Evolutionary conservation across 306 rosid genomes (phyloP).

Genomic region (Trichosanthes truncata): DNA sequence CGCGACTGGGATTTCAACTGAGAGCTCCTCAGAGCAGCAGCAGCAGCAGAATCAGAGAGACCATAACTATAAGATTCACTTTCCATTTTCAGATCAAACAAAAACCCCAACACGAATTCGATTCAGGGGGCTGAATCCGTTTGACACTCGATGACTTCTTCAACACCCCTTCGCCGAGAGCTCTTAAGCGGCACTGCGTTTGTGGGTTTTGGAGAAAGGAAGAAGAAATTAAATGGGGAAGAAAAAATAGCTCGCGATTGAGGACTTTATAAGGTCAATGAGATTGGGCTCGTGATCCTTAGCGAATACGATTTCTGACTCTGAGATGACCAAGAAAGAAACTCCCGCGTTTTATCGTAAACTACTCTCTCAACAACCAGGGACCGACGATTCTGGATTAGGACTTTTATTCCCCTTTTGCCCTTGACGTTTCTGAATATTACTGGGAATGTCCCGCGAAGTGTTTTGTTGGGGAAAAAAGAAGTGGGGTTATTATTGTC

Average conservation of each 20-base stretch:
- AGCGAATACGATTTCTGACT: conserved; percentile 14
- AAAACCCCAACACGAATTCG: conserved; percentile 1
- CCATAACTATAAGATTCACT: conserved; percentile 29
- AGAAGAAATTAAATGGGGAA: neutral
- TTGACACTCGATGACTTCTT: neutral
- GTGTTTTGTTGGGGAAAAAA: neutral
- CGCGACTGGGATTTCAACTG: conserved; percentile 46
- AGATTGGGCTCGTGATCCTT: neutral
- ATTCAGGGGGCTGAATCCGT: neutral
- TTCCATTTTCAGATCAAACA: conserved; percentile 29
- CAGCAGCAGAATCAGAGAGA: conserved; percentile 25
- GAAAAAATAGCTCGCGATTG: neutral
- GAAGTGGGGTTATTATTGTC: conserved; percentile 9
- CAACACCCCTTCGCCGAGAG: neutral
- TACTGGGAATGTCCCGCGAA: neutral
- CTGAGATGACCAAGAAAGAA: conserved; percentile 13
- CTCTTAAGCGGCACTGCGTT: neutral
- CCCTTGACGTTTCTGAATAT: neutral
- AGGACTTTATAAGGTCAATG: neutral
- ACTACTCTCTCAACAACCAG: conserved; percentile 24
- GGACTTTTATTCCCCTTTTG: neutral
- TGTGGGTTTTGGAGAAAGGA: neutral
- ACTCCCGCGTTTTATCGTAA: conserved; percentile 16
- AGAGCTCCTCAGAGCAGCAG: conserved; percentile 27
- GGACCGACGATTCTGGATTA: conserved; percentile 14